Conservation (phyloP, 441 rosid genomes). For the Eugenia klotzschiana region DNA sequence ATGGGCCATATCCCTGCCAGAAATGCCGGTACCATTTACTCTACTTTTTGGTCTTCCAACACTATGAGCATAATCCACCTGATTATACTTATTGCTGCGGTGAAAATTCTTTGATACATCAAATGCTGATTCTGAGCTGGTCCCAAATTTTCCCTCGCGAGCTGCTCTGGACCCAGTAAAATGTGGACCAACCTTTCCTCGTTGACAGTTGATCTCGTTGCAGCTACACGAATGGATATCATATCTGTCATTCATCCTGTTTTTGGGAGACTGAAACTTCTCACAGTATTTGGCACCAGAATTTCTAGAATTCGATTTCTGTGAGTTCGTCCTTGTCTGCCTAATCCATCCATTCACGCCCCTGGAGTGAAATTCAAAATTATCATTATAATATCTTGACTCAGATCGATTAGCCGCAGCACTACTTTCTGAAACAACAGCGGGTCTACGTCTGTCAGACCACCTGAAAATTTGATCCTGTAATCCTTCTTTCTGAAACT, state of each 20-base stretch:
- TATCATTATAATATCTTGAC: conserved; percentile 42
- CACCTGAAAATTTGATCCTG: conserved; percentile 40
- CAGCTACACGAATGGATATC: conserved; percentile 57
- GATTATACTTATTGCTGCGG: conserved; percentile 45
- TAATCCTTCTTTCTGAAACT: conserved; percentile 38
- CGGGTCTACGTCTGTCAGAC: conserved; percentile 43
- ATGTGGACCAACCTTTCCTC: conserved; percentile 43
- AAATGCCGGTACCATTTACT: conserved; percentile 17
- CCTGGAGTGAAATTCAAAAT: conserved; percentile 44
- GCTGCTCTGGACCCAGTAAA: conserved; percentile 32
- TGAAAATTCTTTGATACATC: conserved; percentile 49
- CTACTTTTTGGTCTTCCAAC: conserved; percentile 50
- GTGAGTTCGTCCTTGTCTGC: conserved; percentile 30
- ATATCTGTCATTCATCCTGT: conserved; percentile 40
- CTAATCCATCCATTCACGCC: conserved; percentile 33
- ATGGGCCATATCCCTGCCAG: conserved; percentile 22
- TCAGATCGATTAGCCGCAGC: conserved; percentile 30
- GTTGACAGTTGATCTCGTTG: conserved; percentile 39
- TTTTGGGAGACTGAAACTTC: conserved; percentile 37
- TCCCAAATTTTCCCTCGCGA: conserved; percentile 33
- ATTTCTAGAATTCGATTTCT: conserved; percentile 36
- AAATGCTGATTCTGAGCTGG: conserved; percentile 33
- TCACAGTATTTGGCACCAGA: conserved; percentile 41
- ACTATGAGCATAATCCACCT: conserved; percentile 29
- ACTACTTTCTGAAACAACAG: conserved; percentile 37